Percentiles rank a stretch among this genome's conserved stretches.
Conservation (phyloP, 441 rosid genomes). For the Populus hybrid region DNA sequence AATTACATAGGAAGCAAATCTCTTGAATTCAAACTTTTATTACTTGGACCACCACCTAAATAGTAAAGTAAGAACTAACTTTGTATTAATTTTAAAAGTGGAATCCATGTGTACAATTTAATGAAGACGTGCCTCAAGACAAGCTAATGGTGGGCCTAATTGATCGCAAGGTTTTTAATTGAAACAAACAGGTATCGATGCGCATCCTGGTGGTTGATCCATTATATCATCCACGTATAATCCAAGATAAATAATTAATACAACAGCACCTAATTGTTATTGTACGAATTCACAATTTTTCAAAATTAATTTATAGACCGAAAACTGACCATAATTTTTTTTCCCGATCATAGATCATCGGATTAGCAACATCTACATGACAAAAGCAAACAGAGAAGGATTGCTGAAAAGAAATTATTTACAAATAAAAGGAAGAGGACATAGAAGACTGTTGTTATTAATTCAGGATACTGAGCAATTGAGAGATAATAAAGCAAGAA, state of each 20-base stretch:
- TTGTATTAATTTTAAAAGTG: background rate
- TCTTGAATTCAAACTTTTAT: too few relatives aligned
- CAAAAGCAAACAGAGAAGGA: background rate
- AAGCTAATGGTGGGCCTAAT: conserved; percentile 19
- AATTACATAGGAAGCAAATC: too few relatives aligned
- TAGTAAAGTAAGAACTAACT: too few relatives aligned
- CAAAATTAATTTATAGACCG: background rate
- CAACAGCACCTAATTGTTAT: background rate
- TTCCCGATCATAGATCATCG: too few relatives aligned
- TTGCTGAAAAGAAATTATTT: background rate
- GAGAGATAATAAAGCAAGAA: background rate
- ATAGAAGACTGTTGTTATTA: background rate
- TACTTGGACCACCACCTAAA: too few relatives aligned
- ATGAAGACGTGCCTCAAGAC: background rate
- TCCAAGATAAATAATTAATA: background rate
- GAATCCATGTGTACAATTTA: conserved; percentile 2
- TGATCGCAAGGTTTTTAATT: background rate
- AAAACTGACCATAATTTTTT: background rate
- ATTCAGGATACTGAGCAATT: conserved; percentile 20
- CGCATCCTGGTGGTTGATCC: background rate
- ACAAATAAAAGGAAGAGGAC: too few relatives aligned
- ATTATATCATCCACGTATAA: background rate
- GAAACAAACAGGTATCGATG: background rate
- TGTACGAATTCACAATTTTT: background rate
- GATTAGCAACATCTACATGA: background rate